phyloP scores from a whole-genome alignment of 2,329 filamentous ascomycete genomes.

The Phaeoacremonium minimum region DNA sequence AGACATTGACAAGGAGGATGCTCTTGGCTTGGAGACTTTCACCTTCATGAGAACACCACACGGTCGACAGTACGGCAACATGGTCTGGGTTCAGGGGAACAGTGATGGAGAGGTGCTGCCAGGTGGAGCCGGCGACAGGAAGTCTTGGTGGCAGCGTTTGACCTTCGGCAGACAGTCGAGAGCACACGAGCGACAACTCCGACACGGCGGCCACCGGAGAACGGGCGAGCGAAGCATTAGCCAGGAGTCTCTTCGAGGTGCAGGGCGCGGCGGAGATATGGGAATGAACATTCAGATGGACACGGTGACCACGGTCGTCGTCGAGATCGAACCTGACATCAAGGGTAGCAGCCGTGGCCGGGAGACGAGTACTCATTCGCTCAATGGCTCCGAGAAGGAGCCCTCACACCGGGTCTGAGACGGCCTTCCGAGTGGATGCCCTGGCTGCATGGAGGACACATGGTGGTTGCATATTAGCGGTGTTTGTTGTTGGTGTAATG shows the following conservation, averaged over 20 bases:
- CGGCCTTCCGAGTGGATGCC: too few relatives aligned
- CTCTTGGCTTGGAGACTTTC: conserved; percentile 30
- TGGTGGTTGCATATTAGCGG: too few relatives aligned
- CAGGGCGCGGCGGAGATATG: conserved; percentile 3
- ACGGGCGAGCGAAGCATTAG: conserved; percentile 7
- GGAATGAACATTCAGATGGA: conserved; percentile 22
- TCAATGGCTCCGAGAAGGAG: neutral
- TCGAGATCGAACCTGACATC: conserved; percentile 15
- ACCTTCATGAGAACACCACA: conserved; percentile 23
- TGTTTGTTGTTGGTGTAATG: too few relatives aligned
- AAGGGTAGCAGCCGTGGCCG: neutral
- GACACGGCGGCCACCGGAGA: neutral
- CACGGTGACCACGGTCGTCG: conserved; percentile 20
- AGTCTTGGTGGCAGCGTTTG: too few relatives aligned
- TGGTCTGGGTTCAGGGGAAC: conserved; percentile 23
- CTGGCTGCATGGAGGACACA: too few relatives aligned
- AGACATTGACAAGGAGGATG: conserved; percentile 17
- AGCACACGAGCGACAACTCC: conserved; percentile 1
- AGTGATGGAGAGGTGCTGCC: neutral
- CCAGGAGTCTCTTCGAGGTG: conserved; percentile 10
- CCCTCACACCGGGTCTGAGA: neutral
- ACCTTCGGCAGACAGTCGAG: conserved; percentile 3
- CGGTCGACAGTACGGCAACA: conserved; percentile 20
- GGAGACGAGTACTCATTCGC: conserved; percentile 3
- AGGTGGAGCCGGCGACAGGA: neutral